Base-by-base conservation (phyloP, 164 flowering plant species). In the Magnolia sinica region DNA sequence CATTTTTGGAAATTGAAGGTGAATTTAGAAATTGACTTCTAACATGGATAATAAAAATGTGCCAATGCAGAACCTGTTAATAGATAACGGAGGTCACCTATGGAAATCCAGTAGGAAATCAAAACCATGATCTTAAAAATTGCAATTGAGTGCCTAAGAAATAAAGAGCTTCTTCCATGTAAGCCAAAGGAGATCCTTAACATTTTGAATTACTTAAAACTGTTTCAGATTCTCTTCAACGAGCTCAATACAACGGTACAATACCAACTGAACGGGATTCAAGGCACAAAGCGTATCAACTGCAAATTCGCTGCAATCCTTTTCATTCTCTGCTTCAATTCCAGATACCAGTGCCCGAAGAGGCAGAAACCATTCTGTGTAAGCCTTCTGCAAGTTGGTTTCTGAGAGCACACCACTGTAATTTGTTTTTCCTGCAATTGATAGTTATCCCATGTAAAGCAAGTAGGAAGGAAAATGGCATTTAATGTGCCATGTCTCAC, bases 201-300 rank as follows among this genome's bases (percentile, higher is more conserved):
- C 45, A 37, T 37, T 37, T 37, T 37, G 7, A 37, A 37, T 37
- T 50, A 70, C n/a, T 70, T 70, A 4, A 55, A 20, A 52, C 45
- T 67, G 69, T 78, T 83, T 82, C 76, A 92, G 69, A 55, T 88
- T 81, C 49, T 91, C 93, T 82, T 92, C 97, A 16, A 88, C 91
- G 14, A 96, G 93, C 79, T 96, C 98, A 65, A 94, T 90, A 77
- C 99, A 96, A 0, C 93, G 97, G 73, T 89, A 89, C 71, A 96
- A 76, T 64, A 91, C 97, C 29, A 91, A 68, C 85, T 91, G 90
- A 68, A 96, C 49, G 3, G 96, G 99, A 85, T 90, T 89, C 11
- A 93, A 73, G 29, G 85, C 77, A 81, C 93, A 91, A 14, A 76
- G 64, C 0, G 72, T 76, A 59, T 88, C 91, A 9, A 59, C 29